These are phyloP conservation scores for Suillus subluteus DNA, from an alignment of 768 basidiomycete species.

Conservation along the genomic window DNA sequence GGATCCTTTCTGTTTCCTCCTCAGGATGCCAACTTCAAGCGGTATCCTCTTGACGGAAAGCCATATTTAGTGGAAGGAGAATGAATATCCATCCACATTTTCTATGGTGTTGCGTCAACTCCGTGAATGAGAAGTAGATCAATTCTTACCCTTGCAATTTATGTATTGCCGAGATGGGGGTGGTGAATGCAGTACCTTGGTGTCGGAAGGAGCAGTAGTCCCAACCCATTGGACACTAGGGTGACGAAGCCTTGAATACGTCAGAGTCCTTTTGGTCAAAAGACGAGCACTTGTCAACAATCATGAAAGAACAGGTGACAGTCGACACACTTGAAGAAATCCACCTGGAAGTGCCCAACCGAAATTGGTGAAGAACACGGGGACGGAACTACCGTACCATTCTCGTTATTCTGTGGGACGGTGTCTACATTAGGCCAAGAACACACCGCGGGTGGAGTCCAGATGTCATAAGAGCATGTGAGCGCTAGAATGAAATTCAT, in stretches of 20 bases:
- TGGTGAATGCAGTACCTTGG: background rate
- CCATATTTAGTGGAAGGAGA: background rate
- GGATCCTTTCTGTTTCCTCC: background rate
- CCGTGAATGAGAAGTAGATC: background rate
- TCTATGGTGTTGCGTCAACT: background rate
- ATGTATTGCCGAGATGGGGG: background rate
- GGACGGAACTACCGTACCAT: background rate
- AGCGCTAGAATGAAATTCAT: background rate
- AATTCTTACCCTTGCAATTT: conserved; percentile 1
- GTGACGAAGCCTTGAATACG: background rate
- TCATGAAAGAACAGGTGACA: background rate
- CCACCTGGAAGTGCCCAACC: background rate
- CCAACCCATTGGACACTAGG: background rate
- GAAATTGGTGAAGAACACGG: background rate
- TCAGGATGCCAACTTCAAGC: background rate
- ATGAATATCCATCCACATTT: background rate
- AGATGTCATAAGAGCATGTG: background rate
- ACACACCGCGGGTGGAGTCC: background rate
- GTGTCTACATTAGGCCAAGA: background rate
- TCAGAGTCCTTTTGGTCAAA: background rate
- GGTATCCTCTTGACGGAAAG: background rate
- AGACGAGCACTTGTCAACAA: background rate
- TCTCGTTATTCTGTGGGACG: background rate
- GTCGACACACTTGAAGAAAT: background rate
- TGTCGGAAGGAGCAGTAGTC: background rate